Percentiles rank a stretch among this genome's conserved stretches.
Conservation (phyloP, 75 land plant genomes). For the Picea glauca region DNA sequence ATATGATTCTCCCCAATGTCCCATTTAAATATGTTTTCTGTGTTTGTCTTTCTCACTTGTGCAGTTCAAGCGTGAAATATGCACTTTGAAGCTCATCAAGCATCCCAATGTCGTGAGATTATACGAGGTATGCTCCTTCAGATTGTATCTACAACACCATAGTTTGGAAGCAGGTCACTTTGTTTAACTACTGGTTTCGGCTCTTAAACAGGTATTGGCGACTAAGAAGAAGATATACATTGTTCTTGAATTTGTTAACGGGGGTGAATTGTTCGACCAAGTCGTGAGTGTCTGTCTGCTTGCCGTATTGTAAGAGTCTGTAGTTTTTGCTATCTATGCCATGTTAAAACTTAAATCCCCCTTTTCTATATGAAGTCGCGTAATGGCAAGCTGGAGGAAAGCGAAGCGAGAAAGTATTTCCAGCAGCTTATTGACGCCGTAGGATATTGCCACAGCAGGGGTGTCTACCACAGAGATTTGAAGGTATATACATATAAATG, state of each 20-base stretch:
- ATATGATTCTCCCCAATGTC: no score
- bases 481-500: conserved; percentile 40
- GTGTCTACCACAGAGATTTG: conserved; percentile 74
- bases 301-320: not conserved
- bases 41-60: no score
- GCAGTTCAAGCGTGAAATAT: conserved; percentile 73
- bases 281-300: conserved; percentile 39
- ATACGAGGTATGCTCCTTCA: conserved; percentile 43
- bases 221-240: conserved; percentile 85
- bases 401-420: conserved; percentile 54
- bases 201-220: conserved; percentile 51
- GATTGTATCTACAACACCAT: no score
- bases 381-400: conserved; percentile 44
- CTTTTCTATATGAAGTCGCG: conserved; percentile 21
- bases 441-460: conserved; percentile 64
- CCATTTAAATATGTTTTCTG: no score
- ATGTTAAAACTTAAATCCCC: no score
- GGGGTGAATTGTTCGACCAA: conserved; percentile 77
- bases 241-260: conserved; percentile 69
- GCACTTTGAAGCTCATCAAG: conserved; percentile 56
- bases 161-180: no score
- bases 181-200: no score
- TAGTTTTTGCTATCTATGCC: no score
- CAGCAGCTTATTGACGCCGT: conserved; percentile 75
- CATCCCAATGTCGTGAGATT: conserved; percentile 74